These are phyloP conservation scores for Magnaporthales sp. DNA, from an alignment of 2,329 filamentous ascomycete species.

Conservation along the genomic window DNA sequence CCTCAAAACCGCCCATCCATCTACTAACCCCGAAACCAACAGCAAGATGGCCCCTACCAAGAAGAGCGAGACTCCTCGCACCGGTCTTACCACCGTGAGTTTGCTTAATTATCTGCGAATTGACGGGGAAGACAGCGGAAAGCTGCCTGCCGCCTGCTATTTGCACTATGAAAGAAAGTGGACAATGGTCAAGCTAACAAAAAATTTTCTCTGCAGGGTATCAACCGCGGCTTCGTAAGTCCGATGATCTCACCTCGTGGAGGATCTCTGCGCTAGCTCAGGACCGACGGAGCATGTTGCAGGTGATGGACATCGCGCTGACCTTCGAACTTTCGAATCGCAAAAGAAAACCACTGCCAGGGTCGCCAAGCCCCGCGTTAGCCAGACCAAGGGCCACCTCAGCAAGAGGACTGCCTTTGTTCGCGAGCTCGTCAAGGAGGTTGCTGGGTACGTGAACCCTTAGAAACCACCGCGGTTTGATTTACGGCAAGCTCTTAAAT, in stretches of 20 bases:
- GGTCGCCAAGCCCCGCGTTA: conserved; percentile 69
- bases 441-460: conserved; percentile 66
- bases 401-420: conserved; percentile 97
- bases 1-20: background rate
- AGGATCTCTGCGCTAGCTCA: conserved; percentile 54
- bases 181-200: conserved; percentile 1
- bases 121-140: background rate
- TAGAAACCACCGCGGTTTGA: background rate
- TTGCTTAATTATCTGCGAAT: background rate
- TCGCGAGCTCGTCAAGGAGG: conserved; percentile 95
- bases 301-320: conserved; percentile 57
- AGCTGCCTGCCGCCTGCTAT: background rate
- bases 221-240: conserved; percentile 46
- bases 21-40: conserved; percentile 1
- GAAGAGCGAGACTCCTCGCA: conserved; percentile 4
- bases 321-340: conserved; percentile 23
- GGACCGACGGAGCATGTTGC: conserved; percentile 25
- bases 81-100: conserved; percentile 4
- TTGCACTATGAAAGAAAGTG: background rate
- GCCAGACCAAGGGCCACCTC: conserved; percentile 86
- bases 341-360: conserved; percentile 71
- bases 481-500: background rate
- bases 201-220: conserved; percentile 16
- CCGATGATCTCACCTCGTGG: conserved; percentile 61
- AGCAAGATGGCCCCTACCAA: conserved; percentile 5